Conservation (phyloP, 306 rosid genomes). For the Crataegus laevigata region DNA sequence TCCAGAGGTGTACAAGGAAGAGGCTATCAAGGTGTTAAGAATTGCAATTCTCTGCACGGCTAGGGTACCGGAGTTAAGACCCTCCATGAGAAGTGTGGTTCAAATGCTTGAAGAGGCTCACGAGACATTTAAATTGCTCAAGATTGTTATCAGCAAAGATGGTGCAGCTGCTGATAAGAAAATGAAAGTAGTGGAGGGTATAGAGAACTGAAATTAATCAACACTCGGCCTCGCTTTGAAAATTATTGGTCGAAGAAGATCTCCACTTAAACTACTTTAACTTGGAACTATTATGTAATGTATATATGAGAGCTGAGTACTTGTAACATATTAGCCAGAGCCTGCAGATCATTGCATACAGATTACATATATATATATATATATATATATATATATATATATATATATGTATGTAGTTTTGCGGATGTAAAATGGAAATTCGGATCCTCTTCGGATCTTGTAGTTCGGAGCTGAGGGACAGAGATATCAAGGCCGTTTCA, state of each 20-base stretch:
- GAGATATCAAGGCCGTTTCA: too few species aligned
- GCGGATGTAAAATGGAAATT: background rate
- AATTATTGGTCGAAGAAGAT: background rate
- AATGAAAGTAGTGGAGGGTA: slow-evolving; percentile 3
- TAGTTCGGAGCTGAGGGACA: too few species aligned
- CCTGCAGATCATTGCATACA: background rate
- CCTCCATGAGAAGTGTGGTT: slow-evolving; percentile 80
- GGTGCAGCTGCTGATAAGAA: slow-evolving; percentile 16
- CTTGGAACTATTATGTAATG: background rate
- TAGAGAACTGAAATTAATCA: slow-evolving; percentile 10
- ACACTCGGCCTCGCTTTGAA: background rate
- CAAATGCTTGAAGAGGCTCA: slow-evolving; percentile 70
- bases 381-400: background rate
- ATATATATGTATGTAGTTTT: background rate
- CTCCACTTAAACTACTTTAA: background rate
- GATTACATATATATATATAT: too few species aligned
- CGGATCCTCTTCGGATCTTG: too few species aligned
- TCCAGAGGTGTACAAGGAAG: slow-evolving; percentile 47
- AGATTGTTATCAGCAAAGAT: slow-evolving; percentile 54
- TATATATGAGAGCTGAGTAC: background rate
- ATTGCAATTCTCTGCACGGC: slow-evolving; percentile 65
- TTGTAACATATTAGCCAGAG: background rate
- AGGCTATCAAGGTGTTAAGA: slow-evolving; percentile 57
- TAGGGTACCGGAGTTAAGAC: slow-evolving; percentile 56
- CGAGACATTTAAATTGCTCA: slow-evolving; percentile 47